Evolutionary conservation across 2,329 filamentous ascomycete species (phyloP).

Genomic region (Escovopsis sp.): DNA sequence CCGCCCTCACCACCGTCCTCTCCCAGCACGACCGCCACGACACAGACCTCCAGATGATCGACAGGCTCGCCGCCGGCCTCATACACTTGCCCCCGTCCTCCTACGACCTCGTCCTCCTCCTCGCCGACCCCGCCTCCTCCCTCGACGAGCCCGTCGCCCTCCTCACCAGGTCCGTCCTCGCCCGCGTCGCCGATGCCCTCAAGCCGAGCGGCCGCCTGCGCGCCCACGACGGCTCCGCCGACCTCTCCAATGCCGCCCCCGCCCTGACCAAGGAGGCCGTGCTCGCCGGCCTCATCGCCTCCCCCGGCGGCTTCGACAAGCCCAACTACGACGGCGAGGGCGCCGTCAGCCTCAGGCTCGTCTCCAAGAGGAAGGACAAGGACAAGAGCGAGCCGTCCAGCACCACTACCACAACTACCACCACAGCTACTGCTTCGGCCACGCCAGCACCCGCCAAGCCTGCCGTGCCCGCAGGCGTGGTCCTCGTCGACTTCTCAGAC

Average conservation of each 20-base stretch:
- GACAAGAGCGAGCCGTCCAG: neutral
- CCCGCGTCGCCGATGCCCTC: conserved; percentile 4
- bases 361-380: conserved; percentile 22
- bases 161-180: conserved; percentile 34
- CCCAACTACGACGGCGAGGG: conserved; percentile 42
- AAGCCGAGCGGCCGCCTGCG: conserved; percentile 5
- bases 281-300: conserved; percentile 60
- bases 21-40: conserved; percentile 56
- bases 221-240: conserved; percentile 2
- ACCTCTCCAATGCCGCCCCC: neutral
- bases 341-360: conserved; percentile 36
- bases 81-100: conserved; percentile 60
- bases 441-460: conserved; percentile 16
- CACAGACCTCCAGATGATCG: conserved; percentile 95
- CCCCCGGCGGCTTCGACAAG: conserved; percentile 56
- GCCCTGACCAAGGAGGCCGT: conserved; percentile 52
- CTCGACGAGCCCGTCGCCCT: conserved; percentile 45
- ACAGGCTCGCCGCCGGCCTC: conserved; percentile 71
- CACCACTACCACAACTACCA: too few species aligned
- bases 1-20: conserved; percentile 57
- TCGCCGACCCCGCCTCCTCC: conserved; percentile 44
- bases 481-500: conserved; percentile 51
- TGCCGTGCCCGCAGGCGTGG: conserved; percentile 41
- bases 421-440: conserved; percentile 7
- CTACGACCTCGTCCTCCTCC: conserved; percentile 74